Evolutionary conservation across 495 filamentous ascomycete genomes (phyloP), one percentile per base, ranked within the genome.

Genomic region (Trichoderma reesei): DNA sequence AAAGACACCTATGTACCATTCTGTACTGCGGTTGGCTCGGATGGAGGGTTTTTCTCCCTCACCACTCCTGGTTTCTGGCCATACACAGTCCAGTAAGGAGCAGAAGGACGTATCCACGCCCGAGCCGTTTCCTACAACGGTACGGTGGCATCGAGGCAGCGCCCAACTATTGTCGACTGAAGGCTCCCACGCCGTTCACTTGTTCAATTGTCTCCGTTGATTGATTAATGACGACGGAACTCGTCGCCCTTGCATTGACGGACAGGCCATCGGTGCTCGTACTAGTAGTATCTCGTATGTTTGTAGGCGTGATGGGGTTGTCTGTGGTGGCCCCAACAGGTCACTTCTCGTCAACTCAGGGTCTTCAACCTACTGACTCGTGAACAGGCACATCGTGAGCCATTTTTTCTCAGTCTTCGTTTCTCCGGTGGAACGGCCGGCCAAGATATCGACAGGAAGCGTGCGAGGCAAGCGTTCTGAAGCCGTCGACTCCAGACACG

Each of bases 121-220:
- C 16, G 3, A 54, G 18, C 18, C 26, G 26, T 56, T 34, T 34
- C 51, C 51, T 14, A 9, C 51, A 14, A n/a, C n/a, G n/a, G n/a
- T n/a, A 31, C 18, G 51, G 51, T 14, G n/a, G 51, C 18, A 34
- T 56, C 26, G 51, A 56, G 60, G 46, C 46, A 51, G 31, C 51
- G 51, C 51, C 51, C 51, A 56, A 56, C 51, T 31, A 56, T n/a
- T n/a, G n/a, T 11, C 51, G 51, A 9, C 51, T 56, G 26, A 56
- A 20, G 34, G 51, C 16, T 26, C 51, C 9, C 9, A 11, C 9
- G 20, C 20, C 3, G 51, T 14, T 56, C n/a, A 4, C 8, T 56
- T 11, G 26, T 31, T 56, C 51, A 56, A 56, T 56, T 33, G 20
- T 56, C 20, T 56, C 51, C 26, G 26, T 34, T 26, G 31, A 16